Evolutionary conservation across 768 basidiomycete genomes (phyloP).

Genomic region (Rhodotorula diobovata): DNA sequence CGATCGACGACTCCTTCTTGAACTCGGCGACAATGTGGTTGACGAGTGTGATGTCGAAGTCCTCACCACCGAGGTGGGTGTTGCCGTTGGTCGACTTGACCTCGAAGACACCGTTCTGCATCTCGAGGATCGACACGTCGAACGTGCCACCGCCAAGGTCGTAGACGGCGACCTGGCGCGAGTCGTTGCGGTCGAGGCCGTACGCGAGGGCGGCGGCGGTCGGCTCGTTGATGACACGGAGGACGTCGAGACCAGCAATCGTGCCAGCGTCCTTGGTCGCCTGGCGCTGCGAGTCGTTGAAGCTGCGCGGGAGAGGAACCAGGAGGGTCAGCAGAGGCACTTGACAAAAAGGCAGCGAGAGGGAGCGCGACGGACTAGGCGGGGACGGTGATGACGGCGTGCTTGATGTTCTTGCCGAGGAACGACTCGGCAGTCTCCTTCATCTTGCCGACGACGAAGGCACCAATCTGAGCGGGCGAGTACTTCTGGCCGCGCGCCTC

Average conservation of each 20-base stretch:
- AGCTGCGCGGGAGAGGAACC: constrained; percentile 68
- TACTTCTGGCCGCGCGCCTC: constrained; percentile 81
- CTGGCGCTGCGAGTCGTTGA: constrained; percentile 99
- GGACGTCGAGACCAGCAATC: constrained; percentile 93
- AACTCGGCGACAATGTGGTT: constrained; percentile 81
- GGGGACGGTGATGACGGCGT: constrained; percentile 51
- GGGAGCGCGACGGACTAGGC: neutral
- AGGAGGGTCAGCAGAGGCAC: constrained; percentile 70
- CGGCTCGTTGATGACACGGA: constrained; percentile 98
- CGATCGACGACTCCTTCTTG: constrained; percentile 84
- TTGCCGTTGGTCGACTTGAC: constrained; percentile 99
- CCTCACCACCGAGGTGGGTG: constrained; percentile 95
- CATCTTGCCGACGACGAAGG: constrained; percentile 73
- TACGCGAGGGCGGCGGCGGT: constrained; percentile 98
- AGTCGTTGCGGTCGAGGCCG: constrained; percentile 77
- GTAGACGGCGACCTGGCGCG: constrained; percentile 89
- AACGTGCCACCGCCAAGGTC: constrained; percentile 98
- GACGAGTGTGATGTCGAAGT: constrained; percentile 88
- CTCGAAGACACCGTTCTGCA: constrained; percentile 99
- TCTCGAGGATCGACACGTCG: constrained; percentile 98
- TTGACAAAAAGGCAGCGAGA: neutral
- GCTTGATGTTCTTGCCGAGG: constrained; percentile 89
- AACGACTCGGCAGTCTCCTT: constrained; percentile 90
- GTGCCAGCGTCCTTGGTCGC: constrained; percentile 97
- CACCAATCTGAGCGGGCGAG: constrained; percentile 53